Conservation (phyloP, 495 filamentous ascomycete species). For the Hyaloscypha variabilis region DNA sequence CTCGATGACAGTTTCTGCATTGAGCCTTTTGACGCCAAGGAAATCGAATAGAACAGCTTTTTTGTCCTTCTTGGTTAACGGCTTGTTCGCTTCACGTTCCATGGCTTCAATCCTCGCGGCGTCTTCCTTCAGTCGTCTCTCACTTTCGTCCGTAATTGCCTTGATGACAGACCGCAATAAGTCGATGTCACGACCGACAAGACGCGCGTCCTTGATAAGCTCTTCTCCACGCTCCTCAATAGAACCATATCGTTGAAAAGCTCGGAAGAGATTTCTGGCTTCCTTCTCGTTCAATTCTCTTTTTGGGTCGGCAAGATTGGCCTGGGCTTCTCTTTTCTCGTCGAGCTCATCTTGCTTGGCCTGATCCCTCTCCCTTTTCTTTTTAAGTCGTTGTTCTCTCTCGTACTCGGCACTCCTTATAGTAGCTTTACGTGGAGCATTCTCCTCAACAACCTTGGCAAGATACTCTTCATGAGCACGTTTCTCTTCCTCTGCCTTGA, state of each 20-base stretch:
- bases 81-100: slow-evolving; percentile 70
- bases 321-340: slow-evolving; percentile 51
- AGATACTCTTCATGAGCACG: slow-evolving; percentile 83
- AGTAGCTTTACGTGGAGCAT: slow-evolving; percentile 76
- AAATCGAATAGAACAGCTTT: slow-evolving; percentile 96
- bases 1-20: slow-evolving; percentile 91
- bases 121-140: slow-evolving; percentile 70
- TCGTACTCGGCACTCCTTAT: slow-evolving; percentile 68
- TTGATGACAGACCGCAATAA: slow-evolving; percentile 54
- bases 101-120: slow-evolving; percentile 56
- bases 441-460: slow-evolving; percentile 80
- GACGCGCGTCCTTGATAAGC: slow-evolving; percentile 79
- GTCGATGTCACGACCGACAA: slow-evolving; percentile 74
- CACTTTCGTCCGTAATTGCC: slow-evolving; percentile 73
- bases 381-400: slow-evolving; percentile 86
- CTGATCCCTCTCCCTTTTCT: slow-evolving; percentile 84
- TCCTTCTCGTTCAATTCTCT: slow-evolving; percentile 89
- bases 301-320: slow-evolving; percentile 71
- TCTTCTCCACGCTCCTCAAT: slow-evolving; percentile 86
- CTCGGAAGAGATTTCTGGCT: slow-evolving; percentile 83
- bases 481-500: slow-evolving; percentile 86
- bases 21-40: slow-evolving; percentile 86
- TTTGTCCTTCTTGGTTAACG: slow-evolving; percentile 90
- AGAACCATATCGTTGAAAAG: slow-evolving; percentile 85
- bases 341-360: slow-evolving; percentile 62